Percentiles rank a stretch among this genome's conserved stretches.
phyloP scores from a whole-genome alignment of 164 flowering plant genomes.

The Aristolochia contorta region DNA sequence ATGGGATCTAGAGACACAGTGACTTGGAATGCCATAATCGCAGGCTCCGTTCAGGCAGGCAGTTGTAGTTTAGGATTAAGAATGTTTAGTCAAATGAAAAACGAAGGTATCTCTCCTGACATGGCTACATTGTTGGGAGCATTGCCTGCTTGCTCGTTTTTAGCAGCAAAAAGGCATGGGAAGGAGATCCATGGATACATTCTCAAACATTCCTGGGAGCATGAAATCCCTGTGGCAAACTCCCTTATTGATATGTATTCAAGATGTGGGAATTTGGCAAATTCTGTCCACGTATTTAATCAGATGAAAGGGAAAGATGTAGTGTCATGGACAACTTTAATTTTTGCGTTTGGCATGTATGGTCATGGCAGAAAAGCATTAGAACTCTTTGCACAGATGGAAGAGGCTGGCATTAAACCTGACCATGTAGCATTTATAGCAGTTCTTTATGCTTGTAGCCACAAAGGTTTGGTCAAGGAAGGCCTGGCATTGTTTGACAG shows the following conservation, averaged over 20 bases:
- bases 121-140: slow-evolving; percentile 27
- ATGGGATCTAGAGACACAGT: slow-evolving; percentile 37
- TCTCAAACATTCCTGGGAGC: slow-evolving; percentile 31
- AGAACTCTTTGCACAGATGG: slow-evolving; percentile 23
- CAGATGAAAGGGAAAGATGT: slow-evolving; percentile 37
- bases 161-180: slow-evolving; percentile 40
- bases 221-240: slow-evolving; percentile 33
- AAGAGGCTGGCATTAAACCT: slow-evolving; percentile 20
- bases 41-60: slow-evolving; percentile 24
- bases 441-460: slow-evolving; percentile 36
- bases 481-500: slow-evolving; percentile 8
- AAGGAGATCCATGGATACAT: slow-evolving; percentile 46
- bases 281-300: slow-evolving; percentile 26
- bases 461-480: slow-evolving; percentile 30
- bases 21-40: slow-evolving; percentile 33
- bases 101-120: slow-evolving; percentile 28
- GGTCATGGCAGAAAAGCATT: slow-evolving; percentile 34
- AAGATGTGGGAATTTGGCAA: slow-evolving; percentile 35
- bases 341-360: slow-evolving; percentile 38
- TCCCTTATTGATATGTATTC: slow-evolving; percentile 59
- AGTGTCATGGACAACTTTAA: slow-evolving; percentile 28
- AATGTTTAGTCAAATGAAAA: slow-evolving; percentile 33
- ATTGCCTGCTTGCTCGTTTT: slow-evolving; percentile 35
- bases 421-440: slow-evolving; percentile 32
- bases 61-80: slow-evolving; percentile 17